Conservation (phyloP, 2,329 filamentous ascomycete species). For the Plenodomus lindquistii region DNA sequence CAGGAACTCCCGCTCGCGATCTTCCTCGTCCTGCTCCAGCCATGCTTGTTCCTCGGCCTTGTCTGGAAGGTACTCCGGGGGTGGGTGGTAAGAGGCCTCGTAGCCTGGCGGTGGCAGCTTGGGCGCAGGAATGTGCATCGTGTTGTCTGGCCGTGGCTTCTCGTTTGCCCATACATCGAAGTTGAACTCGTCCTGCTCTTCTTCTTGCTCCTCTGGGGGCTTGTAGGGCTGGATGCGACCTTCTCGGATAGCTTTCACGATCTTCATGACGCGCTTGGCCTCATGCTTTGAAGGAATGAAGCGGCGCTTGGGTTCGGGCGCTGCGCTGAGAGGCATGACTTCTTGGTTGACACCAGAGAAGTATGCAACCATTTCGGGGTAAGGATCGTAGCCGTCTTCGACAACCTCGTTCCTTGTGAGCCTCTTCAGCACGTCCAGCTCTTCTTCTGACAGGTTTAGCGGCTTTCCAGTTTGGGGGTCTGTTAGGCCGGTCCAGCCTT, state of each 20-base stretch:
- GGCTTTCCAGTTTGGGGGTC: conserved; percentile 94
- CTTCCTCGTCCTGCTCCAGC: conserved; percentile 86
- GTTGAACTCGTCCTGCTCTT: conserved; percentile 67
- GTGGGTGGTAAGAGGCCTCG: conserved; percentile 95
- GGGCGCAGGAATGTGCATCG: conserved; percentile 93
- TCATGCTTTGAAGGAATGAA: conserved; percentile 98
- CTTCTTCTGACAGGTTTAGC: conserved; percentile 81
- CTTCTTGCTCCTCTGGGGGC: conserved; percentile 73
- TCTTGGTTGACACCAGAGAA: conserved; percentile 83
- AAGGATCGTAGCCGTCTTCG: conserved; percentile 88
- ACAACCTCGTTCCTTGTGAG: conserved; percentile 88
- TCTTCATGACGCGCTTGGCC: conserved; percentile 93
- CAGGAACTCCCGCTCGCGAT: conserved; percentile 86
- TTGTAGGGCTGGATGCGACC: conserved; percentile 92
- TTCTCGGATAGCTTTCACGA: conserved; percentile 93
- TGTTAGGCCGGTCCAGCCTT: conserved; percentile 95
- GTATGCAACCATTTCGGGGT: conserved; percentile 90
- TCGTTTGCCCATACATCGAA: conserved; percentile 98
- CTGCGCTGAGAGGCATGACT: conserved; percentile 91
- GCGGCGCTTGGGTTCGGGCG: conserved; percentile 92
- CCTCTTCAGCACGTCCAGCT: conserved; percentile 84
- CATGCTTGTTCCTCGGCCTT: conserved; percentile 81
- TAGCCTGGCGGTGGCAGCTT: conserved; percentile 93
- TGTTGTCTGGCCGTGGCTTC: conserved; percentile 75
- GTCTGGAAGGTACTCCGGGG: conserved; percentile 88